Evolutionary conservation across 176 grass and related monocot species (phyloP).

Genomic region (Eleusine coracana): DNA sequence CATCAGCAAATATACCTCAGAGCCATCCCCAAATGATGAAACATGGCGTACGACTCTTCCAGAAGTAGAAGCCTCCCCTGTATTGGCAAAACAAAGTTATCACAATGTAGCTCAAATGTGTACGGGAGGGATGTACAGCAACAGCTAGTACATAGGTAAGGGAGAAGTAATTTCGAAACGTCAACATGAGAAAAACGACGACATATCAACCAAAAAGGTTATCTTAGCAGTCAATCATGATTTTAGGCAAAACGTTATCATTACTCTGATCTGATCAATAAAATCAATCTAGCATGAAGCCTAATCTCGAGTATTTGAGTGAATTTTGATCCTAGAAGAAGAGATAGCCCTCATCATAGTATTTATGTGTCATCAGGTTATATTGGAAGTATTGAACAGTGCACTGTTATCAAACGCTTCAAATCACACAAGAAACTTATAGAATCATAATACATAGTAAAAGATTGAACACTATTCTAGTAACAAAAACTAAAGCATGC

Average conservation of each 20-base stretch:
- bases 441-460: not conserved
- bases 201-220: conserved; percentile 14
- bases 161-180: not conserved
- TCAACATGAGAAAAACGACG: not conserved
- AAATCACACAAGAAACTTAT: conserved; percentile 4
- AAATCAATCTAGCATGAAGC: not conserved
- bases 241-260: not conserved
- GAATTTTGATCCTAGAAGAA: conserved; percentile 12
- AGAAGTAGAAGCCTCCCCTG: conserved; percentile 59
- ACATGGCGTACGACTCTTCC: conserved; percentile 77
- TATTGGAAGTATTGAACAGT: not conserved
- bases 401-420: not conserved
- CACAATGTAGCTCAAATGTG: conserved; percentile 29
- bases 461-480: not conserved
- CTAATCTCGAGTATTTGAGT: not conserved
- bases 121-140: not conserved
- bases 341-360: not conserved
- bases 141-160: conserved; percentile 19
- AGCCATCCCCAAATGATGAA: conserved; percentile 68
- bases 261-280: not conserved
- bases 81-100: conserved; percentile 19
- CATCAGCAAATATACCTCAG: conserved; percentile 55
- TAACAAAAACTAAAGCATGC: not conserved
- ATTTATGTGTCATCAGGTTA: not conserved
- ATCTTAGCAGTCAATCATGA: conserved; percentile 6